Conservation (phyloP, 441 rosid genomes). For the Erodium texanum region DNA sequence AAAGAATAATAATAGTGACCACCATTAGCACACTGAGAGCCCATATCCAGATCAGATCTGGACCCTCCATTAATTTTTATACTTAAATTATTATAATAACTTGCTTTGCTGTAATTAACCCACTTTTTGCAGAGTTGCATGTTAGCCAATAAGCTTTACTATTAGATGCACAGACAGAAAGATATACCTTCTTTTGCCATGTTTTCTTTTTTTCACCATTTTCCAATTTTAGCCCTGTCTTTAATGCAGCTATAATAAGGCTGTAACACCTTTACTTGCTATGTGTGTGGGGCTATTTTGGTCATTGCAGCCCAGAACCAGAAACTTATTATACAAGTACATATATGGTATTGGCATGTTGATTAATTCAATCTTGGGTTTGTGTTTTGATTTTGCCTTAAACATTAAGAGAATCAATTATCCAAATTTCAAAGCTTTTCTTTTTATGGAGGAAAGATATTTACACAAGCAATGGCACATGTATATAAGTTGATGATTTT, state of each 20-base stretch:
- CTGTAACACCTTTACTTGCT: too few species aligned
- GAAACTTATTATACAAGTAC: too few species aligned
- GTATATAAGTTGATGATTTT: background rate
- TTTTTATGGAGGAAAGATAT: background rate
- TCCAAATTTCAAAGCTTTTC: background rate
- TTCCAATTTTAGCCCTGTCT: background rate
- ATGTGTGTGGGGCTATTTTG: too few species aligned
- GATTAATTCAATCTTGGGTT: too few species aligned
- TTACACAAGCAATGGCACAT: background rate
- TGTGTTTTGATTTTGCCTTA: too few species aligned
- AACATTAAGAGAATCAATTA: background rate
- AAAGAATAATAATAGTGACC: background rate
- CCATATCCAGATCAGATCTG: background rate
- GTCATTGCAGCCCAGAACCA: too few species aligned
- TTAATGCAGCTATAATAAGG: too few species aligned
- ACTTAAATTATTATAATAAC: too few species aligned
- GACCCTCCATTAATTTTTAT: background rate
- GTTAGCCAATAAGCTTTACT: too few species aligned
- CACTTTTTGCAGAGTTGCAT: background rate
- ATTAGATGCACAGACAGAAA: too few species aligned
- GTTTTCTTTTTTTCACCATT: too few species aligned
- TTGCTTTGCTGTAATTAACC: background rate
- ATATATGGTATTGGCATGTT: too few species aligned
- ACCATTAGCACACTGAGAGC: background rate
- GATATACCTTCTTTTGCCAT: background rate